These are phyloP conservation scores for Talaromyces sp. DNA, from an alignment of 2,329 filamentous ascomycete genomes.

Conservation along the genomic window DNA sequence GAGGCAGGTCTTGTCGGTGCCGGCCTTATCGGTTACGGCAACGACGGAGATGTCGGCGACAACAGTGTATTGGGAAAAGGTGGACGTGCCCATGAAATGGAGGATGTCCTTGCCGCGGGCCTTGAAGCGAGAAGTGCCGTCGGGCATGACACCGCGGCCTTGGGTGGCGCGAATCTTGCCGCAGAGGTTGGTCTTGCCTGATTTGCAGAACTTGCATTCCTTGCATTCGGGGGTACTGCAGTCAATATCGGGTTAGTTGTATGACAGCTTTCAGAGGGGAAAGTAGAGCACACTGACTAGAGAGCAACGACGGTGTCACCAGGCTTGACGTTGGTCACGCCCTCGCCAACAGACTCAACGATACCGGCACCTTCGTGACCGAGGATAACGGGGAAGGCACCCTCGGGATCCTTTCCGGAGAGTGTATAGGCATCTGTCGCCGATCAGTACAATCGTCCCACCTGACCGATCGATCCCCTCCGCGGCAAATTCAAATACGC, in stretches of 20 bases:
- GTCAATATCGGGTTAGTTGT: neutral
- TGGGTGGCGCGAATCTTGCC: slow-evolving; percentile 98
- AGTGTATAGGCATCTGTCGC: slow-evolving; percentile 81
- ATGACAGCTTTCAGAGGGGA: neutral
- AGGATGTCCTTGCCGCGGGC: slow-evolving; percentile 92
- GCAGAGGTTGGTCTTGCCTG: slow-evolving; percentile 98
- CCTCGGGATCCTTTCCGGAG: slow-evolving; percentile 95
- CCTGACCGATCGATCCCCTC: too few relatives aligned
- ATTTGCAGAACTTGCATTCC: slow-evolving; percentile 99
- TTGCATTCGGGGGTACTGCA: slow-evolving; percentile 87
- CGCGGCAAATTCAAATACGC: slow-evolving; percentile 26
- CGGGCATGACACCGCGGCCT: slow-evolving; percentile 93
- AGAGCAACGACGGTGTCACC: slow-evolving; percentile 89
- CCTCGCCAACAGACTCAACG: slow-evolving; percentile 90
- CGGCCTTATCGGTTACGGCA: slow-evolving; percentile 81
- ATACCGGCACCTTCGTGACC: slow-evolving; percentile 90
- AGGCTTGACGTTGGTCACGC: slow-evolving; percentile 88
- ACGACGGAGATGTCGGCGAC: slow-evolving; percentile 98
- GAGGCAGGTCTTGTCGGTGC: slow-evolving; percentile 93
- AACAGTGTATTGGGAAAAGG: slow-evolving; percentile 98
- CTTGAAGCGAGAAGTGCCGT: slow-evolving; percentile 91
- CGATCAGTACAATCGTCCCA: neutral
- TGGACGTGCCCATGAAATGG: slow-evolving; percentile 99
- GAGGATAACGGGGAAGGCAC: slow-evolving; percentile 82
- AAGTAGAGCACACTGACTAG: slow-evolving; percentile 57